A percentile compares a stretch with the other conserved stretches of the same genome.
These are phyloP conservation scores for Gonium pectorale DNA, from an alignment of 139 green algal genomes.

Conservation along the genomic window DNA sequence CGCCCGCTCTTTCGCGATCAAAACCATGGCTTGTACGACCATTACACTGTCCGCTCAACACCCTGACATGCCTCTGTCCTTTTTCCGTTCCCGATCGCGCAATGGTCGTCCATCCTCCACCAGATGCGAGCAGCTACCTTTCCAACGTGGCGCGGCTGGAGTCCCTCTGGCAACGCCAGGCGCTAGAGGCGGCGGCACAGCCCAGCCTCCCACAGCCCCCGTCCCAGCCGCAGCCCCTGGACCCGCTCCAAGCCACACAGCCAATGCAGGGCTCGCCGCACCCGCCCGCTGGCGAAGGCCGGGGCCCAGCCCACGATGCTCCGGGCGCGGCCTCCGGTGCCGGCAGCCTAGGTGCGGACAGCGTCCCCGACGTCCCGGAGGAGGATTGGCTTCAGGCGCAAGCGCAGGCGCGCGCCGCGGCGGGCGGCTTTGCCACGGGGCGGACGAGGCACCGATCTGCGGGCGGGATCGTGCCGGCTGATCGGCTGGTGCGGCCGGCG, in stretches of 20 bases:
- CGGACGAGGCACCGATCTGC: background rate
- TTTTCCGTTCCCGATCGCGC: background rate
- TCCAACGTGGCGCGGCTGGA: conserved; percentile 5
- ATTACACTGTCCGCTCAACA: background rate
- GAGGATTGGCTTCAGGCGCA: background rate
- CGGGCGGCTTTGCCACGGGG: background rate
- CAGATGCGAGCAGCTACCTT: background rate
- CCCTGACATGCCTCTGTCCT: background rate
- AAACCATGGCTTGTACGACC: too few species aligned
- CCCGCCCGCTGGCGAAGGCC: too few species aligned
- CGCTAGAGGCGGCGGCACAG: background rate
- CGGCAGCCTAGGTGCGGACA: too few species aligned
- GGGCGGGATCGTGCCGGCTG: background rate
- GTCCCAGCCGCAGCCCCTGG: background rate
- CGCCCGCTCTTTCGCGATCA: too few species aligned
- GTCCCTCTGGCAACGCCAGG: background rate
- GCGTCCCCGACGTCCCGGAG: background rate
- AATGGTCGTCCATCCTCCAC: background rate
- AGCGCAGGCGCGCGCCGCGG: background rate
- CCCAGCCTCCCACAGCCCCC: background rate
- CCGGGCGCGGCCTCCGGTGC: too few species aligned
- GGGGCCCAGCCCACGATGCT: too few species aligned
- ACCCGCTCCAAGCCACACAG: background rate
- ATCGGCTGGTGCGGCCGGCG: background rate
- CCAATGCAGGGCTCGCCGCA: background rate